Conservation (phyloP, 2,329 filamentous ascomycete species). For the Scedosporium boydii region DNA sequence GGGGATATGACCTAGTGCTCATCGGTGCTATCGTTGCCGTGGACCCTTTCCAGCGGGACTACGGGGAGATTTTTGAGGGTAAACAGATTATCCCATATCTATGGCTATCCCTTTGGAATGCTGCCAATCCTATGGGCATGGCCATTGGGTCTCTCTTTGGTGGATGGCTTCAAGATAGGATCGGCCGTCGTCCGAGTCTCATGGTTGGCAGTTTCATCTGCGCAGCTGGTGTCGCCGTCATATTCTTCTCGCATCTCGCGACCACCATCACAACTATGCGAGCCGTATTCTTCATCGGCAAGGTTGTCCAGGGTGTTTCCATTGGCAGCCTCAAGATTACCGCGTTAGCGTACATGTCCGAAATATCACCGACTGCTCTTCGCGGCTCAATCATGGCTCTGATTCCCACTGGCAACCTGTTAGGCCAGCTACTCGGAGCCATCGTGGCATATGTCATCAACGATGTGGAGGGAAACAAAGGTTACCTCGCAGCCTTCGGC, state of each 20-base stretch:
- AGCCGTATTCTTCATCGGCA: constrained; percentile 15
- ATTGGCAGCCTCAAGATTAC: constrained; percentile 17
- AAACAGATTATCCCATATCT: constrained; percentile 15
- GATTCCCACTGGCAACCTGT: constrained; percentile 16
- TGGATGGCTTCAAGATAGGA: constrained; percentile 18
- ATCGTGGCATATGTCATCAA: neutral
- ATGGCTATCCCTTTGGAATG: constrained; percentile 20
- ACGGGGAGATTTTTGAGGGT: constrained; percentile 15
- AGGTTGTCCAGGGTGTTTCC: constrained; percentile 17
- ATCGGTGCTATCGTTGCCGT: constrained; percentile 18
- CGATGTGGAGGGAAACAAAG: neutral
- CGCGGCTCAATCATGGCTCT: constrained; percentile 19
- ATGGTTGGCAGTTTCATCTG: constrained; percentile 16
- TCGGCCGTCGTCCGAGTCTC: constrained; percentile 17
- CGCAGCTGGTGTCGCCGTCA: constrained; percentile 13
- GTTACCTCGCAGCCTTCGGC: neutral
- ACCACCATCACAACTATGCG: constrained; percentile 10
- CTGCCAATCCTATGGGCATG: constrained; percentile 14
- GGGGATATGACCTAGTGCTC: constrained; percentile 19
- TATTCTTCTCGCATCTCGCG: constrained; percentile 18
- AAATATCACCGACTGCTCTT: constrained; percentile 17
- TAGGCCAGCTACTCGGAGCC: constrained; percentile 16
- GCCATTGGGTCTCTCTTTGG: constrained; percentile 16
- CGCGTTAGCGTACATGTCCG: constrained; percentile 28
- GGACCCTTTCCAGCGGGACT: constrained; percentile 19